Evolutionary conservation across 2,329 filamentous ascomycete genomes (phyloP), one percentile per base, ranked within the genome.

Genomic region (Ascochyta lentis): DNA sequence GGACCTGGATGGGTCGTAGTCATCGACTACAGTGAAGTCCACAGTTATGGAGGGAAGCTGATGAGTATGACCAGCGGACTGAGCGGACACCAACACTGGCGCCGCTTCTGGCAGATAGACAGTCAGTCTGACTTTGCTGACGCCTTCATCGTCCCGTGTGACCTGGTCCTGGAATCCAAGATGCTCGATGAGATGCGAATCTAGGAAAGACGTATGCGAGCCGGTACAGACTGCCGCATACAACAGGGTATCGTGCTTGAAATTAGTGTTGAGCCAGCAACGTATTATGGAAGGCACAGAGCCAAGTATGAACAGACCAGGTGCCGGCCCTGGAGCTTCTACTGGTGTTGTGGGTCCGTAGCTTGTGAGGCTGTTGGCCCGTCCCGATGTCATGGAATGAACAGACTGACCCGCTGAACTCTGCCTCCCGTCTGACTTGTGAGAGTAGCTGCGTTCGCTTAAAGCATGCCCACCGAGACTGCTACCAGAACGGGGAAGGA

Each of bases 211-310:
- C 65, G 87, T 89, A 74, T 93, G 92, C 5, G 95, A 96, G 1
- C 94, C 95, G 2, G 91, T 94, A 75, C 95, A 98, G 2, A 98
- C 83, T 31, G 92, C 93, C 33, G 93, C 95, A 72, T 98, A 98
- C 5, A 97, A 81, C 15, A 98, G 83, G 9, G 92, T 89, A 62
- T 90, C 88, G 71, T 96, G 94, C 13, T 92, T 94, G 77, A 96
- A 98, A 68, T 91, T 89, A 33, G 88, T 89, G 24, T 91, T 94
- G 65, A 98, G 82, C 93, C 95, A 98, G 79, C 95, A 99, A 58
- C 95, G 89, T 54, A 98, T 91, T 63, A 99, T 96, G 27, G 92
- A 91, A 6, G 95, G 95, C 6, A 96, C 92, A 6, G 93, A 89
- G 12, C 94, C 92, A 15, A 97, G 81, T 48, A 96, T 84, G 72